Evolutionary conservation across 78 protist genomes (phyloP), one percentile per base, ranked within the genome.

Genomic region (Mastigamoeba balamuthi): DNA sequence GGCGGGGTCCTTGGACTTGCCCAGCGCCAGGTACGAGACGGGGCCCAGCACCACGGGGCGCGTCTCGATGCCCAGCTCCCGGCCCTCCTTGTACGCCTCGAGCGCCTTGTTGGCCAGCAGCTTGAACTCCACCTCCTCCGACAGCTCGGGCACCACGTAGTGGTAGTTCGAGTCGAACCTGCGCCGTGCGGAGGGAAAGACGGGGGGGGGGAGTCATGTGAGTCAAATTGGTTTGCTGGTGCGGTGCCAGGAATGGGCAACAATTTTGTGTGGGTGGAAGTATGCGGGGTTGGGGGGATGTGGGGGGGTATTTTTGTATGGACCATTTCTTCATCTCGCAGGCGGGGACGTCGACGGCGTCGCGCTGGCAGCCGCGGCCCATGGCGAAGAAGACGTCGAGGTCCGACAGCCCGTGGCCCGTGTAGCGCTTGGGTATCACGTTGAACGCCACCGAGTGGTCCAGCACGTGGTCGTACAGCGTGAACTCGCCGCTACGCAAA

Each of bases 121-220:
- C 28, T 23, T 28, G 29, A 84, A 84, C 27, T 27, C 25, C 44
- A 69, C 74, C 6, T 41, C 39, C 1, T 25, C 80, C n/a, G 27
- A 10, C 40, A 89, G 77, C 75, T 89, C 93, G 48, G 93, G 93
- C 33, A 89, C 93, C 44, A 89, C 81, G 78, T 81, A 81, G 41
- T 89, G 93, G 64, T 89, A 89, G 83, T 89, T 89, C 63, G 91
- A 78, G 44, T 89, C 93, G 66, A 89, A n/a, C n/a, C n/a, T n/a
- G n/a, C n/a, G n/a, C n/a, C n/a, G n/a, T n/a, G n/a, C n/a, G n/a
- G n/a, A n/a, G n/a, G n/a, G n/a, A n/a, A n/a, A n/a, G n/a, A n/a
- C n/a, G n/a, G n/a, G n/a, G n/a, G n/a, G n/a, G n/a, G n/a, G n/a
- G n/a, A n/a, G n/a, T n/a, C n/a, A n/a, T n/a, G n/a, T n/a, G n/a